Evolutionary conservation across 352 stramenopile species (phyloP).

Genomic region (Phytophthora sp.): DNA sequence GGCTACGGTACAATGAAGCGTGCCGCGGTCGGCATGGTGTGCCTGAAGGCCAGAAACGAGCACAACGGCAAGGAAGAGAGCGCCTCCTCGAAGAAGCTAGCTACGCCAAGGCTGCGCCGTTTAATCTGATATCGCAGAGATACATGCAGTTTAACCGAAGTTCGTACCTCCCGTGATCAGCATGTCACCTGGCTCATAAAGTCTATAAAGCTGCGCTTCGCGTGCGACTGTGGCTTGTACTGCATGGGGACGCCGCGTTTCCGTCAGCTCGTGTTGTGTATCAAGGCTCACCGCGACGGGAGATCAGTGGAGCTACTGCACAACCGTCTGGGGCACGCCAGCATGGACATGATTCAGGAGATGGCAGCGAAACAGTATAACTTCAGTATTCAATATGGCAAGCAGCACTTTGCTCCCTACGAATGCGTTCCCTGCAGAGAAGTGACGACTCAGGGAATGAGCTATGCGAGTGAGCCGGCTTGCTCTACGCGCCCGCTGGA

Average conservation of each 20-base stretch:
- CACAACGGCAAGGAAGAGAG: no score
- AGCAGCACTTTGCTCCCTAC: conserved; percentile 4
- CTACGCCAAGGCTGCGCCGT: no score
- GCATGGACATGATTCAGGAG: background rate
- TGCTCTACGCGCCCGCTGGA: background rate
- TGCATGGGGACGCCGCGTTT: background rate
- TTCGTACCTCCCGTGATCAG: background rate
- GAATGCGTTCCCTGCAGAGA: background rate
- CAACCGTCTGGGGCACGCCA: conserved; percentile 1
- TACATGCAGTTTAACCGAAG: conserved; percentile 7
- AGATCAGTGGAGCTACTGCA: background rate
- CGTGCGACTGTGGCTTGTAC: background rate
- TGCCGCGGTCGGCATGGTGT: no score
- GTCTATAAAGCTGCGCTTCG: conserved; percentile 7
- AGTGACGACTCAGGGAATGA: conserved; percentile 1
- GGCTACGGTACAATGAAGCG: no score
- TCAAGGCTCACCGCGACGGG: background rate
- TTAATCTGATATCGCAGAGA: conserved; percentile 14
- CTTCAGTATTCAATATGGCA: conserved; percentile 2
- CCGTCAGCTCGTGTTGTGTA: no score
- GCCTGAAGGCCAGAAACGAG: no score
- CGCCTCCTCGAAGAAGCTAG: no score
- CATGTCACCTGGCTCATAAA: background rate
- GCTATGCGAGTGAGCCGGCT: conserved; percentile 3
- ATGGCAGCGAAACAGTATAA: conserved; percentile 7